A percentile compares a stretch with the other conserved stretches of the same genome.
phyloP scores from a whole-genome alignment of 495 filamentous ascomycete species.

The Umbilicaria muhlenbergii region DNA sequence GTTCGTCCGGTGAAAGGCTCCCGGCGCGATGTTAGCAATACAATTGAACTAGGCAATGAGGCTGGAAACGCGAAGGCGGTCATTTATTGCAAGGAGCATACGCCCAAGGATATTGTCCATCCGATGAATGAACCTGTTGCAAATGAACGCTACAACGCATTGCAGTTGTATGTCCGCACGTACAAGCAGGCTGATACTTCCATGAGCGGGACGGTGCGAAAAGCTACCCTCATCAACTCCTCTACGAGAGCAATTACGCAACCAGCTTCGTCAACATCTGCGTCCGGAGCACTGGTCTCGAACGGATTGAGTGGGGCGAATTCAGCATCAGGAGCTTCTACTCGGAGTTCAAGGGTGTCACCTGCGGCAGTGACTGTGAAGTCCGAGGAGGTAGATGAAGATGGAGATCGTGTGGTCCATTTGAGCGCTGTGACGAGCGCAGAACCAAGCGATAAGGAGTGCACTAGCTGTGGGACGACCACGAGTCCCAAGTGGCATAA shows the following conservation, averaged over 20 bases:
- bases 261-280: conserved; percentile 10
- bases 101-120: conserved; percentile 54
- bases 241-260: conserved; percentile 24
- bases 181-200: conserved; percentile 91
- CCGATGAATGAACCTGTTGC: conserved; percentile 57
- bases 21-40: conserved; percentile 55
- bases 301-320: conserved; percentile 20
- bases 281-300: conserved; percentile 8
- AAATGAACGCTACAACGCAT: conserved; percentile 42
- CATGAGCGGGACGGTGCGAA: conserved; percentile 79
- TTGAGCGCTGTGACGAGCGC: conserved; percentile 4
- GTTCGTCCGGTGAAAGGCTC: conserved; percentile 81
- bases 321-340: conserved; percentile 5
- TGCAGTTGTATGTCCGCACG: conserved; percentile 71
- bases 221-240: conserved; percentile 53
- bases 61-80: conserved; percentile 60
- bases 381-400: conserved; percentile 15
- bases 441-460: conserved; percentile 8
- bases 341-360: conserved; percentile 12
- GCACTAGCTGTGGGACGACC: conserved; percentile 9
- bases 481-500: conserved; percentile 15
- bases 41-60: conserved; percentile 62
- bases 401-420: conserved; percentile 14
- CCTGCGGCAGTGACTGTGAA: conserved; percentile 13
- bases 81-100: conserved; percentile 83